phyloP scores from a whole-genome alignment of 116 monocot genomes.

The Dioscorea cayenensis region DNA sequence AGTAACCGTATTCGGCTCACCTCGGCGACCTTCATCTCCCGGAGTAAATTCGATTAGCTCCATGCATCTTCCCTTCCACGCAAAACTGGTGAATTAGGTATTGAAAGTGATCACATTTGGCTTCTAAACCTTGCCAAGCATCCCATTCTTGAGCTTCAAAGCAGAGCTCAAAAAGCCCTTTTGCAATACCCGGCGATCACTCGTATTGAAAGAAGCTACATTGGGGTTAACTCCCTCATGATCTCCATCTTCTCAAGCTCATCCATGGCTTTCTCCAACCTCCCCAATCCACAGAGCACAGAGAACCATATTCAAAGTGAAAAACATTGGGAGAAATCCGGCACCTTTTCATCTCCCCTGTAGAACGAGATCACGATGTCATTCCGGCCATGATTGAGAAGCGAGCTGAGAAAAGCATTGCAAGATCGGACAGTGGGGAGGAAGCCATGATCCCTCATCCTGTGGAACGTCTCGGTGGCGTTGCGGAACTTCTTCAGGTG shows the following conservation, averaged over 20 bases:
- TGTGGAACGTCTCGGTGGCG: constrained; percentile 50
- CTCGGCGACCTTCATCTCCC: constrained; percentile 47
- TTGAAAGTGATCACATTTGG: constrained; percentile 77
- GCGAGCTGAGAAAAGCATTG: constrained; percentile 70
- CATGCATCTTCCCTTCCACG: constrained; percentile 63
- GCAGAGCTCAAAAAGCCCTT: constrained; percentile 36
- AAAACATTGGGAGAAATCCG: constrained; percentile 80
- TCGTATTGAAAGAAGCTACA: constrained; percentile 51
- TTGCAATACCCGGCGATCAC: constrained; percentile 71
- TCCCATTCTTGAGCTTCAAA: constrained; percentile 48
- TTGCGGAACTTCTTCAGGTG: constrained; percentile 56
- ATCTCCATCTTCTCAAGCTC: constrained; percentile 65
- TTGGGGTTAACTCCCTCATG: constrained; percentile 48
- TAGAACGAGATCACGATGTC: constrained; percentile 57
- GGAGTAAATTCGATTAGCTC: constrained; percentile 67
- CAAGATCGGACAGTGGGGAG: constrained; percentile 74
- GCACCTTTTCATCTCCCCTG: constrained; percentile 58
- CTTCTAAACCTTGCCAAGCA: constrained; percentile 38
- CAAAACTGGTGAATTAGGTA: constrained; percentile 74
- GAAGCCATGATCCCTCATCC: constrained; percentile 74
- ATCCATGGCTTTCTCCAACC: constrained; percentile 53
- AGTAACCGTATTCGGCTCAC: constrained; percentile 42
- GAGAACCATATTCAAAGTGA: constrained; percentile 83
- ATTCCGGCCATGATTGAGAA: constrained; percentile 28
- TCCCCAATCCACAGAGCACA: constrained; percentile 34